Evolutionary conservation across 257 asterid species (phyloP), one percentile per base, ranked within the genome.

Genomic region (Przewalskia tangutica): DNA sequence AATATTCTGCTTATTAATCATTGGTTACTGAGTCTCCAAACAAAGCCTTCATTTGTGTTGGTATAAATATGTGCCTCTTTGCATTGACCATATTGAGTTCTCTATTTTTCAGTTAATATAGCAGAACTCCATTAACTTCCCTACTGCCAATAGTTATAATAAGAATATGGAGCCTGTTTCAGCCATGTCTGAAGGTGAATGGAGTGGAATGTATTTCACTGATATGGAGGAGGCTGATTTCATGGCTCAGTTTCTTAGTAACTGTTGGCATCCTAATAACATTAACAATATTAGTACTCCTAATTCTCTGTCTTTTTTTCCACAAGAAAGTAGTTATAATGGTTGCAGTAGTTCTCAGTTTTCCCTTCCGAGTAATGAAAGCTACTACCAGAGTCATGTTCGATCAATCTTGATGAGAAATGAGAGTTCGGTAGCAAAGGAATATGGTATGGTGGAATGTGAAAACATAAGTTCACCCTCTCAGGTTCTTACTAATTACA

Each of bases 101-200:
- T 73, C 44, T 73, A 73, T 48, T n/a, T 48, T n/a, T 71, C 55
- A 68, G 10, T 68, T 38, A 66, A 53, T 50, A 42, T 68, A 42
- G n/a, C 50, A 68, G 34, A 42, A 42, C 55, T n/a, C 55, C 77
- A 50, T 73, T 46, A 20, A 44, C 2, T 73, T 73, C 14, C 44
- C n/a, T 71, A 2, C 27, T 20, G 79, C 2, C 46, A 40, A 46
- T 10, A 20, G 10, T 48, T 70, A 44, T 18, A 70, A 42, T 44
- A 44, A 18, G 12, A 17, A 85, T 40, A 90, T 93, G 97, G 97
- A 91, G 85, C 65, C 83, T 50, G 23, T 87, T 63, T 91, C 84
- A 80, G 85, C 89, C 55, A 91, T 91, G 82, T 84, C 88, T 82
- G 94, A 90, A 59, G 95, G 90, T 71, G 97, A 93, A 84, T 90